These are phyloP conservation scores for Aspergillus sp. DNA, from an alignment of 2,329 filamentous ascomycete species.

Conservation along the genomic window DNA sequence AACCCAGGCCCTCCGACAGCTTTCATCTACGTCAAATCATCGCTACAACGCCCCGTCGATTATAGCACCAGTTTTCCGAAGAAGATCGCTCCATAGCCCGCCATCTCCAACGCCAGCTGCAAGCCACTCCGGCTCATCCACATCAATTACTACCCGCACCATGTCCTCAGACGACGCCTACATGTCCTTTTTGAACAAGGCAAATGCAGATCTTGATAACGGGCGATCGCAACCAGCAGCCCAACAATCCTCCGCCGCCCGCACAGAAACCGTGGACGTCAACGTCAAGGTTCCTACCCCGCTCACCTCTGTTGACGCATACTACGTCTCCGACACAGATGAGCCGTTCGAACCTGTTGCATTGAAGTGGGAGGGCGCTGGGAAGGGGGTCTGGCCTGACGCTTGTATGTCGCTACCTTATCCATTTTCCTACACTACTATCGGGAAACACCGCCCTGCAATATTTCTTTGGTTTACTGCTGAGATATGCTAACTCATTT, in stretches of 20 bases:
- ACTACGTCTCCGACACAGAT: slow-evolving; percentile 80
- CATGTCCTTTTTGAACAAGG: slow-evolving; percentile 80
- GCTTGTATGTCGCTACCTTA: slow-evolving; percentile 25
- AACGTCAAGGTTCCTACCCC: slow-evolving; percentile 60
- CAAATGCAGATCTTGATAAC: slow-evolving; percentile 65
- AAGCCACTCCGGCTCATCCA: neutral
- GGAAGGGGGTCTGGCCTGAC: slow-evolving; percentile 34
- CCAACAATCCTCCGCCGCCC: slow-evolving; percentile 24
- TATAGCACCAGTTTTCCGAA: neutral
- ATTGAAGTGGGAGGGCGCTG: slow-evolving; percentile 54
- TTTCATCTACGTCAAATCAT: neutral
- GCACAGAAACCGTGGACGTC: slow-evolving; percentile 42
- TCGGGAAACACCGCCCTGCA: neutral
- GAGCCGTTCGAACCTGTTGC: slow-evolving; percentile 80
- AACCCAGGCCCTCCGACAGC: neutral
- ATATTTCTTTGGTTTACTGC: slow-evolving; percentile 2
- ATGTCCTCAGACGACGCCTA: slow-evolving; percentile 75
- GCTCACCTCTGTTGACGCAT: slow-evolving; percentile 58
- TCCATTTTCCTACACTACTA: neutral
- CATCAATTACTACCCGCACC: slow-evolving; percentile 14
- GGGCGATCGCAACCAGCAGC: slow-evolving; percentile 20
- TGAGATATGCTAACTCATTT: neutral
- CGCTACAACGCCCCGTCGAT: neutral
- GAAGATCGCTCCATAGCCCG: neutral
- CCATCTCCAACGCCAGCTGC: neutral